Evolutionary conservation across 768 basidiomycete species (phyloP), one percentile per base, ranked within the genome.

Genomic region (Auriscalpium orientale): DNA sequence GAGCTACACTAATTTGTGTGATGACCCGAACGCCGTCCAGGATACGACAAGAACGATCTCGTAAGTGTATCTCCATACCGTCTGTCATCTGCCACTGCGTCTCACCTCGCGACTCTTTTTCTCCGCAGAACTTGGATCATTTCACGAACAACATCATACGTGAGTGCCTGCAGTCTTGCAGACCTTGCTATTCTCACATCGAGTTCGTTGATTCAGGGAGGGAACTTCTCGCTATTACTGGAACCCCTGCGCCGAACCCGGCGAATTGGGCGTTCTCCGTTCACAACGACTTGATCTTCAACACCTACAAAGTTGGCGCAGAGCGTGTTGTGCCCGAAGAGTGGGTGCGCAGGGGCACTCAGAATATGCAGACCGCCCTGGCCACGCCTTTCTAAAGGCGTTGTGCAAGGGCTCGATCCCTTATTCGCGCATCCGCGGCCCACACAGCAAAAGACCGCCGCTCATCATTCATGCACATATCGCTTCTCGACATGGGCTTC

Each of bases 1-100:
- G 36, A 36, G 21, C 28, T 22, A 40, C 20, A 22, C 46, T 22
- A 33, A 7, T n/a, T 15, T 51, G 12, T 50, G 18, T n/a, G 46
- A 28, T 38, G 22, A 56, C 53, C 36, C 53, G 28, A 28, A 28
- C 28, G 28, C 28, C 28, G 4, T 28, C 7, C 4, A 70, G 71
- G 84, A 51, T 87, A 87, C 62, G 86, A 87, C 69, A 84, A 83
- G 67, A 87, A 88, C 65, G 86, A 87, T 62, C 73, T 87, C 55
- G 81, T 83, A 58, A 58, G 78, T 68, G 22, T 51, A 51, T 15
- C n/a, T 22, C 40, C 53, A 46, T 45, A n/a, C 46, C 1, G 18
- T 57, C 50, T 53, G 43, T 55, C 57, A 47, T 46, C 46, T n/a
- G 36, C 51, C 34, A 35, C n/a, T 12, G n/a, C 28, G 28, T 20